Base-by-base conservation (phyloP, 2,329 filamentous ascomycete genomes). In the Neonectria punicea region DNA sequence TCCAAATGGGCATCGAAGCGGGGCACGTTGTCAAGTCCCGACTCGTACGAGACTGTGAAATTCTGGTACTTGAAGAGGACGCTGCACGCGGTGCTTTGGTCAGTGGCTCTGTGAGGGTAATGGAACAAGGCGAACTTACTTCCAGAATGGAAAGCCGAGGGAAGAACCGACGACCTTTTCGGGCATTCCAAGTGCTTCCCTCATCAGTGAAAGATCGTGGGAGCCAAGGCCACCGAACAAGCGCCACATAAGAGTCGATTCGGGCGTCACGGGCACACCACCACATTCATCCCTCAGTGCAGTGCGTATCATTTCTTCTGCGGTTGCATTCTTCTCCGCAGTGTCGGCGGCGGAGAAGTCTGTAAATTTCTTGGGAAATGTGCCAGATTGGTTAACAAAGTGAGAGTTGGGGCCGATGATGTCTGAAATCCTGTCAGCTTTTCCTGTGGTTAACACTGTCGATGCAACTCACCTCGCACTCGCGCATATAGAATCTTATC, bases 41-140 rank as follows among this genome's bases (percentile, higher is more conserved):
- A 84, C 67, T 90, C 88, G 67, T 89, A 90, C 0, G 82, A 80
- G 2, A 88, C 81, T 0, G 85, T 78, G 61, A 88, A 90, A 22
- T 69, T 66, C 2, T 71, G 56, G 63, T 82, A 85, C 30, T 81
- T 75, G 70, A 84, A 84, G 1, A 84, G 77, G 0, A 81, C 82
- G 18, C 72, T 76, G 10, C n/a, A 20, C 3, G 9, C 18, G 41
- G 62, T 75, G 83, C 59, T 75, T 11, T 14, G 9, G 14, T 47
- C n/a, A 69, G 49, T 2, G 10, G 14, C 16, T 32, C 10, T 1
- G 10, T 10, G 2, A 13, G 2, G 30, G 30, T 1, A 11, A 32
- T 13, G 9, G 10, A 32, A 32, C 2, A 32, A 32, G 30, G 14
- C 14, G 5, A 20, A 50, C 46, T 18, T 58, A 30, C 56, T 36